Conservation (phyloP, 345 rosid species). For the Salix suchowensis region DNA sequence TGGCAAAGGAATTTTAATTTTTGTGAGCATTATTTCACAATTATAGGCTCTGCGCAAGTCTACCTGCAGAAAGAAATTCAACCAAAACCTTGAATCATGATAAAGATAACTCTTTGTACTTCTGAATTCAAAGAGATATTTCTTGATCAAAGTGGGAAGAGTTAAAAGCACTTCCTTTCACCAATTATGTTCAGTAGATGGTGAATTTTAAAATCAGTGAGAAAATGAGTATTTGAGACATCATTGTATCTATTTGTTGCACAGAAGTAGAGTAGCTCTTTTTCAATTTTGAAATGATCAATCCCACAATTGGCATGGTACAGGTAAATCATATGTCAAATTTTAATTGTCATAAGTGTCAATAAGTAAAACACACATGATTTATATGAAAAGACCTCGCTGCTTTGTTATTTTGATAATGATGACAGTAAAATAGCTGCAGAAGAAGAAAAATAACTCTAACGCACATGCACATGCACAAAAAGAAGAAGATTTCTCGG, state of each 20-base stretch:
- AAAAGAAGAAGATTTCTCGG: neutral
- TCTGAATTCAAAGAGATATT: neutral
- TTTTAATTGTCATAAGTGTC: neutral
- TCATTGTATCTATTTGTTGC: neutral
- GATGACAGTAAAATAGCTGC: neutral
- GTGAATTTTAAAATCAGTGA: neutral
- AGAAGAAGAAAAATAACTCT: neutral
- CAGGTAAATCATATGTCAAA: neutral
- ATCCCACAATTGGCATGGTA: neutral
- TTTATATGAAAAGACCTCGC: neutral
- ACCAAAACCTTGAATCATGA: constrained; percentile 9
- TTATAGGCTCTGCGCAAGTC: constrained; percentile 95
- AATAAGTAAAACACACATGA: neutral
- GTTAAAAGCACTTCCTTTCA: neutral
- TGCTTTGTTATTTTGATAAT: neutral
- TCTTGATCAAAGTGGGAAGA: neutral
- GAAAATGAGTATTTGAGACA: too few relatives aligned
- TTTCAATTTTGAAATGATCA: neutral
- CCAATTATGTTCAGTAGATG: neutral
- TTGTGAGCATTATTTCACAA: constrained; percentile 98
- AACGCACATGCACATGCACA: neutral
- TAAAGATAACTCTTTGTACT: neutral
- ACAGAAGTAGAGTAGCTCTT: neutral
- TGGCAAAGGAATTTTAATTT: constrained; percentile 86
- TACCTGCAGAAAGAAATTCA: constrained; percentile 48